Base-by-base conservation (phyloP, 306 rosid species). In the Quercus berberidifolia region DNA sequence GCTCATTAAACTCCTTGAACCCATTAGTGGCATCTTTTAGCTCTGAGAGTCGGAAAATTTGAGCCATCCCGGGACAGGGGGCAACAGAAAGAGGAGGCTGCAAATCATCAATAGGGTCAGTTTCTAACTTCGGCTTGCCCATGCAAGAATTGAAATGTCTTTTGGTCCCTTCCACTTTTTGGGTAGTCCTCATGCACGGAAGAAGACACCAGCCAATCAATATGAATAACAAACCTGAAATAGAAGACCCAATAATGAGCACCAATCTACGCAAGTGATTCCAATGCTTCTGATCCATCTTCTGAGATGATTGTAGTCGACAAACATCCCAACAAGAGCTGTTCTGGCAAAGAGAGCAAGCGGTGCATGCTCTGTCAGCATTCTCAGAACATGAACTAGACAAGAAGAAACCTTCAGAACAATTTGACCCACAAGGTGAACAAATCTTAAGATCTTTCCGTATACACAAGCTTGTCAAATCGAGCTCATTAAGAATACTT, bases 331-430 rank as follows among this genome's bases (percentile, higher is more conserved):
- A 71, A 79, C 99, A 95, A 64, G 98, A 91, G 49, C 94, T 89
- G 81, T 95, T 95, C 81, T 95, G 98, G 87, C 99, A 95, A 76
- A 95, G 97, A 69, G 98, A 95, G 81, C 98, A 95, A 75, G 93
- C 88, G 3, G 98, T 90, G 87, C 99, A 95, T 14, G 91, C 89
- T 62, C 97, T 84, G 77, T 90, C 98, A 5, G 92, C 54, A 65
- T 86, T 88, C n/a, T 5, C 78, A 49, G 91, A 84, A 74, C 99
- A 95, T 3, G 93, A 76, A 70, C 97, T 92, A 49, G 99, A 95
- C 85, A 93, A 74, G 90, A 95, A 95, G 83, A 83, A 89, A 1
- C 98, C 98, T 67, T 87, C 84, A 0, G 97, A 91, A 85, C 99
- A 95, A 69, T 85, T 88, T 25, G 87, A 84, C 25, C 96, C 99